Evolutionary conservation across 768 basidiomycete genomes (phyloP).

Genomic region (Termitomyces sp.): DNA sequence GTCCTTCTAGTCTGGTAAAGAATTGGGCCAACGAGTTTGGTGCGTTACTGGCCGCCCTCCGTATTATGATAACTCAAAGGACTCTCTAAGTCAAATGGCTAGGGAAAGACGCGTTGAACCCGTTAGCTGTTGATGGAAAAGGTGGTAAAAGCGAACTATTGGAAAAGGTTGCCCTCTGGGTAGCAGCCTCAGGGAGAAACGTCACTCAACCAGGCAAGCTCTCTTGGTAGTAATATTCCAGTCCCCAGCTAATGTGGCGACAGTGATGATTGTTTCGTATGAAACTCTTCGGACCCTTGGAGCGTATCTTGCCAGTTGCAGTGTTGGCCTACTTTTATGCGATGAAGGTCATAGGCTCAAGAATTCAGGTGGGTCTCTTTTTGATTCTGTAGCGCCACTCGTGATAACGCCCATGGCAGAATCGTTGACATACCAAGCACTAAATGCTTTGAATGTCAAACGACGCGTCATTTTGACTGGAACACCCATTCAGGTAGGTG

Average conservation of each 20-base stretch:
- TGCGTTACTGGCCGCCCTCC: conserved; percentile 27
- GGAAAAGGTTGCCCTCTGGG: conserved; percentile 83
- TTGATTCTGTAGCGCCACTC: neutral
- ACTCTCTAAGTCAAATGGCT: conserved; percentile 88
- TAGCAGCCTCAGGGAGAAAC: conserved; percentile 81
- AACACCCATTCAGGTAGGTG: conserved; percentile 79
- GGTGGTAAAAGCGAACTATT: conserved; percentile 80
- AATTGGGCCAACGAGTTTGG: conserved; percentile 99
- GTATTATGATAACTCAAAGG: neutral
- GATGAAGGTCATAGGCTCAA: conserved; percentile 98
- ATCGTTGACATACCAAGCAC: conserved; percentile 80
- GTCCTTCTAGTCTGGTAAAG: conserved; percentile 93
- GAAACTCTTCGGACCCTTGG: conserved; percentile 87
- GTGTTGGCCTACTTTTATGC: conserved; percentile 88
- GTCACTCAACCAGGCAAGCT: conserved; percentile 83
- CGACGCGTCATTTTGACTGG: conserved; percentile 93
- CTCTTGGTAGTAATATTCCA: neutral
- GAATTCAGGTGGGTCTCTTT: conserved; percentile 68
- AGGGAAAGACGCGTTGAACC: conserved; percentile 77
- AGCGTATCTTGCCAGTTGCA: conserved; percentile 70
- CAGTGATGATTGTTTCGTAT: conserved; percentile 98
- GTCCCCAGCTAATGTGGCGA: neutral
- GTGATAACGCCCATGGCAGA: conserved; percentile 41
- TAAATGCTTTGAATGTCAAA: conserved; percentile 80
- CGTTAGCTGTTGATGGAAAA: conserved; percentile 89